Evolutionary conservation across 2,329 filamentous ascomycete species (phyloP), one percentile per base, ranked within the genome.

Genomic region (Fusarium sp.): DNA sequence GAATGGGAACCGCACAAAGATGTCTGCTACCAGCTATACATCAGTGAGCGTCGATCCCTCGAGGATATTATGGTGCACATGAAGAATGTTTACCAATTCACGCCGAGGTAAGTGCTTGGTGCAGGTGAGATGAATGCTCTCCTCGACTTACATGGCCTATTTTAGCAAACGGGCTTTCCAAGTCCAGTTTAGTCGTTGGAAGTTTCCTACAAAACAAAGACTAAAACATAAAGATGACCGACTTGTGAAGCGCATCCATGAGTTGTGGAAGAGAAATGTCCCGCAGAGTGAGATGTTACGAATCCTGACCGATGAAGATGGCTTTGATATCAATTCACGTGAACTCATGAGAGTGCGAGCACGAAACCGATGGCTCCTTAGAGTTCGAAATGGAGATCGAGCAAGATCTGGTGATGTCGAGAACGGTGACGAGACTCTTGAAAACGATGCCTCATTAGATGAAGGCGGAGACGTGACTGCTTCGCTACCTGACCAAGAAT

Each of bases 241-340:
- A 24, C 85, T 95, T 10, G 88, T 92, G 39, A 86, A 85, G 20
- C 88, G 93, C 29, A 86, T 95, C 64, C 90, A 89, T 75, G 87
- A 94, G 79, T 84, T 96, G 73, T 96, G 93, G 93, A 90, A 93
- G 77, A 84, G 83, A 71, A 96, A 95, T 75, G 84, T 88, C 16
- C 85, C 83, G 20, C 92, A 94, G 77, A 86, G 86, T 63, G 90
- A 94, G 69, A 96, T 96, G 88, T 83, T 94, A 57, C 83, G 85
- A 26, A 86, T 88, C 28, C 83, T 96, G 60, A 89, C 88, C 69
- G 85, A 88, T 21, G 92, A 94, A 76, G 82, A 84, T 44, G 93
- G 93, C 16, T 93, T 89, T 74, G 83, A 89, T 24, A 89, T 95
- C 74, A 92, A 89, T 69, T 85, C 91, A 69, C 85, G 91, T 12